Percentiles rank a stretch among this genome's conserved stretches.
Conservation (phyloP, 495 filamentous ascomycete genomes). For the Xylaria grammica region DNA sequence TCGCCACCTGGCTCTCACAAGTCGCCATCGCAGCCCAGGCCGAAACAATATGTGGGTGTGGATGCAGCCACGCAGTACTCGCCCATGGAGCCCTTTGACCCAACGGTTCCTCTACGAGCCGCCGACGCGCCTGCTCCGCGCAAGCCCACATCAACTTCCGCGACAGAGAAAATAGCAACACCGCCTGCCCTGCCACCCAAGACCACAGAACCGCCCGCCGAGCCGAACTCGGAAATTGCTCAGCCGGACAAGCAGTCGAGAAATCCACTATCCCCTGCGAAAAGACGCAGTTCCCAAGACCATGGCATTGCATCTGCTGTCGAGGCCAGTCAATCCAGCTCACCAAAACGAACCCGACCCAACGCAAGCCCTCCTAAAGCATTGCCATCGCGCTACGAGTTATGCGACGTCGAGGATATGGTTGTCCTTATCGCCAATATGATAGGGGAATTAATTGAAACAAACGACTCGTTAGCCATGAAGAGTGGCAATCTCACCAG, state of each 20-base stretch:
- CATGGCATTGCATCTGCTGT: conserved; percentile 56
- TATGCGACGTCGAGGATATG: conserved; percentile 79
- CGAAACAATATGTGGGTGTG: conserved; percentile 54
- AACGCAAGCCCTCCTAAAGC: conserved; percentile 59
- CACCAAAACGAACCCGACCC: conserved; percentile 53
- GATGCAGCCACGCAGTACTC: conserved; percentile 64
- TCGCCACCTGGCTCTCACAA: conserved; percentile 35
- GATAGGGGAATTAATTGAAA: conserved; percentile 90
- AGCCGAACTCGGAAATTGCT: conserved; percentile 43
- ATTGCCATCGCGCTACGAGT: conserved; percentile 78
- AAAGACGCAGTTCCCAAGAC: conserved; percentile 53
- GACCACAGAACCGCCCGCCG: conserved; percentile 30
- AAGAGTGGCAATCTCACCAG: conserved; percentile 83
- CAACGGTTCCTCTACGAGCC: conserved; percentile 39
- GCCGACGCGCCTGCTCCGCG: conserved; percentile 37
- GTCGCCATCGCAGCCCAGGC: conserved; percentile 41
- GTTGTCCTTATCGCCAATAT: conserved; percentile 92
- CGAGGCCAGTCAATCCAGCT: conserved; percentile 44
- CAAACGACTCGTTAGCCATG: conserved; percentile 88
- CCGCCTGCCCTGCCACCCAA: conserved; percentile 37
- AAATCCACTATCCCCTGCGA: conserved; percentile 47
- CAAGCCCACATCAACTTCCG: conserved; percentile 33
- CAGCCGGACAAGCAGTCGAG: conserved; percentile 38
- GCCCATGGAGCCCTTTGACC: conserved; percentile 55
- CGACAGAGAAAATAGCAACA: conserved; percentile 26